These are phyloP conservation scores for Xanthoparmelia taractica DNA, from an alignment of 495 filamentous ascomycete species.

Conservation along the genomic window DNA sequence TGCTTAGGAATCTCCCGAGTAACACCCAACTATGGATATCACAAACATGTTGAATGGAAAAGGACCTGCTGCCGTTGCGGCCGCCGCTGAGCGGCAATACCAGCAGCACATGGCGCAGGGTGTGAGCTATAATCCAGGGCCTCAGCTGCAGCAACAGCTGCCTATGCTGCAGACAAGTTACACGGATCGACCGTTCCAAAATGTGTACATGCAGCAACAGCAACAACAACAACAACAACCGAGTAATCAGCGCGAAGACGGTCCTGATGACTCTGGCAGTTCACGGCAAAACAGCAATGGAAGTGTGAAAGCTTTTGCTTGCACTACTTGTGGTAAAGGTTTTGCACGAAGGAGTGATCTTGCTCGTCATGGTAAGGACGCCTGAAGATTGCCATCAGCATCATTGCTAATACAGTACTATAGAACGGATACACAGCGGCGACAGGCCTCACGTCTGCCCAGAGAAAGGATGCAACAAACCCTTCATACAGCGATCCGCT, in stretches of 20 bases:
- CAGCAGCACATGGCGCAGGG: slow-evolving; percentile 50
- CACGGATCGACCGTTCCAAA: slow-evolving; percentile 31
- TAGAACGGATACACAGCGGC: slow-evolving; percentile 94
- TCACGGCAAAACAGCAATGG: slow-evolving; percentile 37
- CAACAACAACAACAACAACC: slow-evolving; percentile 30
- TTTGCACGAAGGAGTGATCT: slow-evolving; percentile 94
- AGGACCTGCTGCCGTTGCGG: slow-evolving; percentile 41
- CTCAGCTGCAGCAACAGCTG: slow-evolving; percentile 49
- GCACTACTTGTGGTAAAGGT: slow-evolving; percentile 79
- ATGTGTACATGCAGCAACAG: slow-evolving; percentile 26
- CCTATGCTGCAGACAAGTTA: slow-evolving; percentile 49
- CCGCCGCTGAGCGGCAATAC: slow-evolving; percentile 34
- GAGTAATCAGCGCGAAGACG: slow-evolving; percentile 29
- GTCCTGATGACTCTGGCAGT: slow-evolving; percentile 31
- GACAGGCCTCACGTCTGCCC: slow-evolving; percentile 90
- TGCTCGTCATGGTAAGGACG: slow-evolving; percentile 75
- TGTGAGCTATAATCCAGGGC: slow-evolving; percentile 50
- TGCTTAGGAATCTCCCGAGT: not conserved
- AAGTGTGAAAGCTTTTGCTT: slow-evolving; percentile 79
- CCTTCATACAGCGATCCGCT: slow-evolving; percentile 97
- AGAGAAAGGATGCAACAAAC: slow-evolving; percentile 80
- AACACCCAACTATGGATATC: slow-evolving; percentile 53
- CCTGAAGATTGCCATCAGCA: not conserved
- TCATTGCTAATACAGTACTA: slow-evolving; percentile 28
- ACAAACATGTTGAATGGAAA: slow-evolving; percentile 62